Base-by-base conservation (phyloP, 1,284 basidiomycete genomes). In the Rhodotorula glutinis region DNA sequence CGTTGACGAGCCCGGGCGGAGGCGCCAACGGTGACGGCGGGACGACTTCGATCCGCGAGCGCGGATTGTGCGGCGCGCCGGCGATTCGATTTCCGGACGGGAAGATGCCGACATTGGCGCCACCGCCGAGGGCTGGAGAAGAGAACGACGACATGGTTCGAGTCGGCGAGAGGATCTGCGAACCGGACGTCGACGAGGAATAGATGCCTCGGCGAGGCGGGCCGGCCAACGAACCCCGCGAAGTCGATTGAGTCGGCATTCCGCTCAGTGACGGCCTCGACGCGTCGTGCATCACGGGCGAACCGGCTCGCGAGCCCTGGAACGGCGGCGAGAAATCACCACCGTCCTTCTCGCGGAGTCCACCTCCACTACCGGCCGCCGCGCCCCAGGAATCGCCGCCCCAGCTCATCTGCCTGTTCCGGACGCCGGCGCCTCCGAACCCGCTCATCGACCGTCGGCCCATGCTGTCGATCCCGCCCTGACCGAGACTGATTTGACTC, bases 1-100 rank as follows among this genome's bases (percentile, higher is more conserved):
- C 65, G 29, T 74, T 66, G 62, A 75, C 71, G 4, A 63, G 43
- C 0, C 73, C 71, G 1, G 71, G 73, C 17, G 69, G 73, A 11
- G 73, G 71, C 10, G 71, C 74, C 21, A 75, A 62, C 16, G 74
- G 74, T 3, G 53, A 25, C 0, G 74, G 74, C 25, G 72, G 70
- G n/a, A 73, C 63, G 47, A 75, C 73, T 47, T 75, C 74, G 66
- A 75, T 65, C 17, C 74, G 60, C n/a, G 74, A 74, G 21, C 69
- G 71, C 3, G 66, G 72, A 44, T 57, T 57, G 65, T 75, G 74
- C n/a, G 74, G 74, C 19, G 73, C 69, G 47, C 72, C 73, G 3
- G 68, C 58, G 44, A 74, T 33, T 9, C 73, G 70, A 25, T 60
- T 62, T 23, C 65, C 66, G 1, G 66, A 68, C 8, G 63, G 53